phyloP scores from a whole-genome alignment of 2,329 filamentous ascomycete genomes.

The Penicillium sp. region DNA sequence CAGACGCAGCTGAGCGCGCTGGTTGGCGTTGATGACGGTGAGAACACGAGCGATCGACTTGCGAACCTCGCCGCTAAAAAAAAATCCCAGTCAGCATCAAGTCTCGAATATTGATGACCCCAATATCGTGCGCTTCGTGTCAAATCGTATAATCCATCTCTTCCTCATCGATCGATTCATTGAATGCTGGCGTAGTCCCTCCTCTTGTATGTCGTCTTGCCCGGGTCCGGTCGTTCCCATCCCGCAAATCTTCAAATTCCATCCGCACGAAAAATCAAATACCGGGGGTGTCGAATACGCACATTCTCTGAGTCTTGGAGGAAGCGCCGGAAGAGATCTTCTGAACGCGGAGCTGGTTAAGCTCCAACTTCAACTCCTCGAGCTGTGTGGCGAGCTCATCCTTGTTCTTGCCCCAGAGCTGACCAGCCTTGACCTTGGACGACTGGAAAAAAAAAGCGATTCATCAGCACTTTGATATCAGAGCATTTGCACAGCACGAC shows the following conservation, averaged over 20 bases:
- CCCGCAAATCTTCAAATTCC: conserved; percentile 12
- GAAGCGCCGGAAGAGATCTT: conserved; percentile 92
- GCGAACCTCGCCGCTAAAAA: conserved; percentile 86
- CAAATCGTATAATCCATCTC: background rate
- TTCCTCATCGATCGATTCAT: background rate
- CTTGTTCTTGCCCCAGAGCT: conserved; percentile 99
- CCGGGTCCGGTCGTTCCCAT: conserved; percentile 7
- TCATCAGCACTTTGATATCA: conserved; percentile 22
- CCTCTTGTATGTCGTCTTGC: background rate
- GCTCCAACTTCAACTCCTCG: conserved; percentile 91
- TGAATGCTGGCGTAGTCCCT: background rate
- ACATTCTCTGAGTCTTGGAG: conserved; percentile 98
- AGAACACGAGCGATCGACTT: conserved; percentile 99
- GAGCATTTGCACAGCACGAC: conserved; percentile 22
- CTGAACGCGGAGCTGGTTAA: conserved; percentile 94
- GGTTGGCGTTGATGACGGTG: conserved; percentile 99
- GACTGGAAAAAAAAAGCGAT: conserved; percentile 46
- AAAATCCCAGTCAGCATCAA: conserved; percentile 29
- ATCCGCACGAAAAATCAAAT: conserved; percentile 15
- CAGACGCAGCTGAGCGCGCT: conserved; percentile 92
- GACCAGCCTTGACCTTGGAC: conserved; percentile 85
- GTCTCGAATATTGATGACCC: conserved; percentile 3
- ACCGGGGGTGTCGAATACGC: conserved; percentile 45
- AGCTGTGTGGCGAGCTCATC: conserved; percentile 96
- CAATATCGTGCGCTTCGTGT: background rate